These are phyloP conservation scores for Beauveria sp. DNA, from an alignment of 2,329 filamentous ascomycete genomes.

Conservation along the genomic window DNA sequence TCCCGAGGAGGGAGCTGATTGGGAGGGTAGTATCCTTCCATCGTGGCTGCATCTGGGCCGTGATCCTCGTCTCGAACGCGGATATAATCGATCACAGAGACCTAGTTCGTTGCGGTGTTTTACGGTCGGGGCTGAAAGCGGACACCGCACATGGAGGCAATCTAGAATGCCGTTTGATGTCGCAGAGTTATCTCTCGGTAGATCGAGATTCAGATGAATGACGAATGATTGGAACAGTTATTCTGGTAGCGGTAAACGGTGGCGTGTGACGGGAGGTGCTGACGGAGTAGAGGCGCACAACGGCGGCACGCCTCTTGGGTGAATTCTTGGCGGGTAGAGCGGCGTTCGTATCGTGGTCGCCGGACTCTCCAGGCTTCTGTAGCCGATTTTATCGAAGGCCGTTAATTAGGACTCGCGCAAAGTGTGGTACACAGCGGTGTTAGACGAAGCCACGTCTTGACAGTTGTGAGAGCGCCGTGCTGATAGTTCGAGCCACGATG, in stretches of 20 bases:
- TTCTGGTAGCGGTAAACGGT: background rate
- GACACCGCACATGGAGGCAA: background rate
- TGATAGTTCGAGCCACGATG: background rate
- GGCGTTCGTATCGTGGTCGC: background rate
- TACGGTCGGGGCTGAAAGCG: background rate
- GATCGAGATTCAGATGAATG: background rate
- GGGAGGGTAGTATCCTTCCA: slow-evolving; percentile 8
- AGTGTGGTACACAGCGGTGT: background rate
- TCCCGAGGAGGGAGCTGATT: slow-evolving; percentile 5
- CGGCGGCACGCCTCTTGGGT: slow-evolving; percentile 1
- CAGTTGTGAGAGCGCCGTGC: background rate
- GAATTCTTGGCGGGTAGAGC: slow-evolving; percentile 1
- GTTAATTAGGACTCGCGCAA: background rate
- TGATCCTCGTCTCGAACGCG: background rate
- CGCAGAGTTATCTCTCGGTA: background rate
- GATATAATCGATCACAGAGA: background rate
- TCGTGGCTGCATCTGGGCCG: slow-evolving; percentile 11
- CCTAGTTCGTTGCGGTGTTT: background rate
- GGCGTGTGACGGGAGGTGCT: background rate
- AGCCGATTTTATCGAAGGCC: background rate
- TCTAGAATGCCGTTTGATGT: background rate
- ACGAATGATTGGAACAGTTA: background rate
- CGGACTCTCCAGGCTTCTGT: background rate
- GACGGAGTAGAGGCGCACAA: background rate
- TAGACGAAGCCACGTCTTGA: background rate